A percentile compares a stretch with the other conserved stretches of the same genome.
phyloP scores from a whole-genome alignment of 2,329 filamentous ascomycete species.

The Escovopsis weberi region DNA sequence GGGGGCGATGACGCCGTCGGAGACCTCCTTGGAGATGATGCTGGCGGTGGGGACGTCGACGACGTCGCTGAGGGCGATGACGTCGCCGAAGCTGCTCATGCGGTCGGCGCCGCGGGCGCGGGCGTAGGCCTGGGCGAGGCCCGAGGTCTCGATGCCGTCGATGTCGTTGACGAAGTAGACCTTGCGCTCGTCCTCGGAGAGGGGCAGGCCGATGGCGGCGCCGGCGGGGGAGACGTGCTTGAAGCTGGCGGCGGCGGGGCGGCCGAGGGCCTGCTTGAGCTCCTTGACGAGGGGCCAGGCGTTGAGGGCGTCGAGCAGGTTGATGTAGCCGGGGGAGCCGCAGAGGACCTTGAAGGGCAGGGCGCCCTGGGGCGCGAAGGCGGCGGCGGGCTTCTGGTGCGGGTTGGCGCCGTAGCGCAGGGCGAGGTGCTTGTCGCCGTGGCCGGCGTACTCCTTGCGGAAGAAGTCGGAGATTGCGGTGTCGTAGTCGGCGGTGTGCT shows the following conservation, averaged over 20 bases:
- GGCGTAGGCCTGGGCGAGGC: slow-evolving; percentile 86
- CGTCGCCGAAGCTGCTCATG: slow-evolving; percentile 96
- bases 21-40: slow-evolving; percentile 97
- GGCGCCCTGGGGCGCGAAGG: slow-evolving; percentile 56
- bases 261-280: slow-evolving; percentile 73
- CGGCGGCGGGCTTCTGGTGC: slow-evolving; percentile 91
- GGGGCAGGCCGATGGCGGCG: slow-evolving; percentile 80
- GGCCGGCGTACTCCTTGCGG: slow-evolving; percentile 85
- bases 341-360: slow-evolving; percentile 91
- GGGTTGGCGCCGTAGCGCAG: slow-evolving; percentile 95
- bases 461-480: slow-evolving; percentile 92
- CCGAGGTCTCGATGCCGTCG: slow-evolving; percentile 69
- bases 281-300: slow-evolving; percentile 96
- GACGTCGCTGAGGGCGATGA: slow-evolving; percentile 82
- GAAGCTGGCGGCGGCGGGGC: slow-evolving; percentile 90
- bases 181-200: slow-evolving; percentile 79
- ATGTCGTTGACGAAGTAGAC: slow-evolving; percentile 99
- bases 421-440: slow-evolving; percentile 67
- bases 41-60: slow-evolving; percentile 89
- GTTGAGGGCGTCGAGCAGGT: slow-evolving; percentile 90
- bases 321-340: slow-evolving; percentile 91
- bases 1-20: slow-evolving; percentile 89
- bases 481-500: slow-evolving; percentile 96
- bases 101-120: slow-evolving; percentile 90
- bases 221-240: slow-evolving; percentile 98